Base-by-base conservation (phyloP, 1,284 basidiomycete genomes). In the Ceratobasidium sp. region DNA sequence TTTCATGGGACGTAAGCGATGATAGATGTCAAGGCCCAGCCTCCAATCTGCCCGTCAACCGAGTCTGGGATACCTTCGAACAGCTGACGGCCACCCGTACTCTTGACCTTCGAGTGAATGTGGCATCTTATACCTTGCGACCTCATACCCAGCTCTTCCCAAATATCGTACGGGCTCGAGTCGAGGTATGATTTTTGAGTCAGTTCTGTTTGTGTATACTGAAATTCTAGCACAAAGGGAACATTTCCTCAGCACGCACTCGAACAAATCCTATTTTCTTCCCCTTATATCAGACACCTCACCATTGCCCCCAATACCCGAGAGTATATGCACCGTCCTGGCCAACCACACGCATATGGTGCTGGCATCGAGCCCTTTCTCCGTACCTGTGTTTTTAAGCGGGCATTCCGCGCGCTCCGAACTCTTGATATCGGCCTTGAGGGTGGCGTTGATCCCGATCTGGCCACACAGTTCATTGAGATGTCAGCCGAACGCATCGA, bases 1-100 rank as follows among this genome's bases (percentile, higher is more conserved):
- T 70, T 4, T 40, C 68, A 2, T 70, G 68, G 68, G 68, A 70
- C n/a, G 18, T 70, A 26, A 56, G 51, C 20, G 68, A 70, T 23
- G 68, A 70, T 7, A 9, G n/a, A 26, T 42, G 12, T 39, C 51
- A 33, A 53, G 12, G 12, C 3, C 53, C 39, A 9, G 51, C 68
- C 53, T 2, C 51, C 12, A 33, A 56, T 23, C 68, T 56, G 51
- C 23, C 68, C 3, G 39, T 56, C 33, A 44, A 56, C 18, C 39
- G 42, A n/a, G 23, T 40, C 3, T 70, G 68, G 68, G 18, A 26
- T 5, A 42, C 68, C 6, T 70, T 70, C 23, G 68, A 70, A 26
- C 33, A 53, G 10, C 68, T 70, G 15, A 56, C 49, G 20, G 51
- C 39, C 5, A 53, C 56, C 56, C 68, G 68, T n/a, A 42, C 68